These are phyloP conservation scores for Coniferiporia weirii DNA, from an alignment of 1,284 basidiomycete species.

Conservation along the genomic window DNA sequence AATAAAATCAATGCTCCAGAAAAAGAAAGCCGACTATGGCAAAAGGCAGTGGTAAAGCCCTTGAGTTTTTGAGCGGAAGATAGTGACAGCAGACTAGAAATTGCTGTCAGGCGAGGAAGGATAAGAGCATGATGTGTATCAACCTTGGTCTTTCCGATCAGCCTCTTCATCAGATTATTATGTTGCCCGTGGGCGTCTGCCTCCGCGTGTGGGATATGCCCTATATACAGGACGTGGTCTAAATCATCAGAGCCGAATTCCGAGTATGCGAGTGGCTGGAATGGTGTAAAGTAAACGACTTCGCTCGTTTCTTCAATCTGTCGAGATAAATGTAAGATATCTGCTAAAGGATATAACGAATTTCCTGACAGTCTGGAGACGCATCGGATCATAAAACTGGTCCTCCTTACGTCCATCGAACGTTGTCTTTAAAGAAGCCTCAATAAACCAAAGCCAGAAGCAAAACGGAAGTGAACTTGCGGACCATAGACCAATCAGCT, in stretches of 20 bases:
- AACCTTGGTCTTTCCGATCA: not conserved
- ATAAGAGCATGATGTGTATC: not conserved
- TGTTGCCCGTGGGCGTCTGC: not conserved
- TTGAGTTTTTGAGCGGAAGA: not conserved
- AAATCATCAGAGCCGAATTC: not conserved
- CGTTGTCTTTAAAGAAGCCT: not conserved
- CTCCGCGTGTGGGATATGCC: no score
- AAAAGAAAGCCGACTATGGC: not conserved
- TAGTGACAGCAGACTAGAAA: not conserved
- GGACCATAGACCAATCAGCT: not conserved
- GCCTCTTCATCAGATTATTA: not conserved
- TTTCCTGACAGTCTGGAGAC: not conserved
- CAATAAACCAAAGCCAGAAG: not conserved
- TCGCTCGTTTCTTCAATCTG: slow-evolving; percentile 1
- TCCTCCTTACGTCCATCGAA: not conserved
- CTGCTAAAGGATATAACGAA: not conserved
- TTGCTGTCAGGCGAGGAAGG: not conserved
- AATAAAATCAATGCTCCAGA: no score
- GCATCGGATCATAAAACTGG: not conserved
- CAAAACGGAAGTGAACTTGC: not conserved
- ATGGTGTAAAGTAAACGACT: not conserved
- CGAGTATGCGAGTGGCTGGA: not conserved
- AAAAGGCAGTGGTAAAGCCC: not conserved
- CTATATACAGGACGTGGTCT: not conserved
- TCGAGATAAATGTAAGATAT: not conserved